These are phyloP conservation scores for Raphanus hybrid DNA, from an alignment of 441 rosid species.

Conservation along the genomic window DNA sequence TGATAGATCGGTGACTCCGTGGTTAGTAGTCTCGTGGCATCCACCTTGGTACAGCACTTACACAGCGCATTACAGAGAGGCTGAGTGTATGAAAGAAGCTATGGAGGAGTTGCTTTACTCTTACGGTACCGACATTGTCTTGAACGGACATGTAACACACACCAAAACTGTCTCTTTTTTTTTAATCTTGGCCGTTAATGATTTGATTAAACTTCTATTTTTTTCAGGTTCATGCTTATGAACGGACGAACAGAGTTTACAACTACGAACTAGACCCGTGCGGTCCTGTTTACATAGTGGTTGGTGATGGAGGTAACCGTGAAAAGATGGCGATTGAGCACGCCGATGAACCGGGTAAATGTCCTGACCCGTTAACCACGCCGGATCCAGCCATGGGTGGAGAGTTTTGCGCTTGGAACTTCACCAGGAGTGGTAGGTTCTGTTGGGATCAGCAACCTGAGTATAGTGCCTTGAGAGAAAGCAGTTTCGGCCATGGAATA, in stretches of 20 bases:
- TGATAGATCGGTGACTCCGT: conserved; percentile 57
- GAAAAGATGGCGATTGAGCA: conserved; percentile 64
- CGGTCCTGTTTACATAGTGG: conserved; percentile 59
- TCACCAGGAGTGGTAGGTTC: conserved; percentile 56
- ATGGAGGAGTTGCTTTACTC: conserved; percentile 63
- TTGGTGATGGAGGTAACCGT: conserved; percentile 69
- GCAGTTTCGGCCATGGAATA: conserved; percentile 78
- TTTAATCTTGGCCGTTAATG: neutral
- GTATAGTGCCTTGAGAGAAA: conserved; percentile 67
- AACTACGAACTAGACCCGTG: conserved; percentile 63
- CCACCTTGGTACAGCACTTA: conserved; percentile 70
- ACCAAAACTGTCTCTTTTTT: too few relatives aligned
- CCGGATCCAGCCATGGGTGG: conserved; percentile 52
- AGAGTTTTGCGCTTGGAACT: conserved; percentile 57
- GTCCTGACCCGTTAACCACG: conserved; percentile 59
- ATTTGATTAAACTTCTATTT: neutral
- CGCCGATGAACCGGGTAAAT: conserved; percentile 64
- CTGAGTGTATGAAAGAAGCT: conserved; percentile 66
- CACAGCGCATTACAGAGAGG: conserved; percentile 67
- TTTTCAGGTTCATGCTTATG: conserved; percentile 68
- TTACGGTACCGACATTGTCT: conserved; percentile 37
- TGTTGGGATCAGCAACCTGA: conserved; percentile 75
- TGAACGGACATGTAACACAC: conserved; percentile 60
- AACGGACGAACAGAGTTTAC: conserved; percentile 67
- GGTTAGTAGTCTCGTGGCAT: conserved; percentile 68